phyloP scores from a whole-genome alignment of 108 stramenopile genomes.

The Nitzschia palea region DNA sequence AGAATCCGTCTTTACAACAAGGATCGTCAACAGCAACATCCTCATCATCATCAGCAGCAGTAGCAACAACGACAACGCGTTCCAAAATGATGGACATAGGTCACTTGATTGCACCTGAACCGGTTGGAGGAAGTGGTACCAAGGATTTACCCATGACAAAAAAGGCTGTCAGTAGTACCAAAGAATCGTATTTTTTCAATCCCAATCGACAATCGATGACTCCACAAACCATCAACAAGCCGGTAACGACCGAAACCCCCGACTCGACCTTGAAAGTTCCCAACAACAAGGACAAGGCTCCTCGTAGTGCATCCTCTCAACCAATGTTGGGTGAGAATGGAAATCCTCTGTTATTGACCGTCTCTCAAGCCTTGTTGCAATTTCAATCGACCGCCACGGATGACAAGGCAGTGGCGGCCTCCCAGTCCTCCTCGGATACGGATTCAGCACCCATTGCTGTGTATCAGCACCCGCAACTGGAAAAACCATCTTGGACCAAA shows the following conservation, averaged over 20 bases:
- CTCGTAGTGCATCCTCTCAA: conserved; percentile 1
- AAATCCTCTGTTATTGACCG: conserved; percentile 59
- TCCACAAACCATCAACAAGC: too few species aligned
- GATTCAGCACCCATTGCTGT: not conserved
- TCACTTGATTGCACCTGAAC: conserved; percentile 56
- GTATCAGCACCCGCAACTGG: not conserved
- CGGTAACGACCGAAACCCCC: too few species aligned
- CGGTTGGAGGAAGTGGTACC: conserved; percentile 53
- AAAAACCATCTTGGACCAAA: conserved; percentile 52
- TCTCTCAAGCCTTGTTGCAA: conserved; percentile 58
- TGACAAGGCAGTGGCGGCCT: conserved; percentile 21
- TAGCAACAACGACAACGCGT: too few species aligned
- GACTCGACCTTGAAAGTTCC: not conserved
- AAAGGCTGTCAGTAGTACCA: not conserved
- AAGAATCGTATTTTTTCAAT: conserved; percentile 48
- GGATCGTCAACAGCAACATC: conserved; percentile 40
- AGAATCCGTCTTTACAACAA: conserved; percentile 12
- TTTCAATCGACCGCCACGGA: conserved; percentile 33
- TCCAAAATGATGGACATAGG: conserved; percentile 42
- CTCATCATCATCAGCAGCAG: too few species aligned
- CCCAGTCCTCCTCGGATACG: conserved; percentile 8
- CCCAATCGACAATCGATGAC: conserved; percentile 6
- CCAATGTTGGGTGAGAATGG: conserved; percentile 62
- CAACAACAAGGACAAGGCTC: conserved; percentile 3
- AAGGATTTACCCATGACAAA: too few species aligned